Evolutionary conservation across 352 stramenopile species (phyloP).

Genomic region (Phytophthora vignae): DNA sequence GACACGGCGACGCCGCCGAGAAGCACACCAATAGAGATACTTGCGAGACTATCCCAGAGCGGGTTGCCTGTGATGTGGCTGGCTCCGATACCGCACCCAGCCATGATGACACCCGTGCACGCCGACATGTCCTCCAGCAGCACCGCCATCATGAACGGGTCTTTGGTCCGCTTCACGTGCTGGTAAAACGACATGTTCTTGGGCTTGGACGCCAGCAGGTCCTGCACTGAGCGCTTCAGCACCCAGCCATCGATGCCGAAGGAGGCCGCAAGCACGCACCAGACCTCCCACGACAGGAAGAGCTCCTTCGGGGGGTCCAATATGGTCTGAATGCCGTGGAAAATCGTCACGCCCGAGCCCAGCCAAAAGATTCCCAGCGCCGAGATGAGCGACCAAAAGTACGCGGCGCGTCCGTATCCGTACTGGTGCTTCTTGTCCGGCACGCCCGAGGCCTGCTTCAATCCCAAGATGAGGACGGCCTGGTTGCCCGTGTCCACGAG

Average conservation of each 20-base stretch:
- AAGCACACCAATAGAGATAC: conserved; percentile 95
- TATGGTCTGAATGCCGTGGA: conserved; percentile 90
- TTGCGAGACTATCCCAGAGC: conserved; percentile 96
- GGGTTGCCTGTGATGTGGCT: conserved; percentile 93
- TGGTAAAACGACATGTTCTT: conserved; percentile 70
- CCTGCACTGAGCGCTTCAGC: conserved; percentile 91
- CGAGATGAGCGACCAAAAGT: conserved; percentile 99
- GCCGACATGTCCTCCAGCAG: conserved; percentile 97
- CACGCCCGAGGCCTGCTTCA: conserved; percentile 84
- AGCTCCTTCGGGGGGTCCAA: conserved; percentile 75
- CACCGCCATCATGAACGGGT: conserved; percentile 98
- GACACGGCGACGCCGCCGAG: conserved; percentile 95
- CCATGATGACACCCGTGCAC: conserved; percentile 97
- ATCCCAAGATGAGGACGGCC: conserved; percentile 86
- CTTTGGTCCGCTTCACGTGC: conserved; percentile 84
- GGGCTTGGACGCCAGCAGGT: conserved; percentile 84
- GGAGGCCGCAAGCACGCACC: conserved; percentile 94
- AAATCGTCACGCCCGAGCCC: conserved; percentile 95
- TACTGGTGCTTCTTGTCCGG: conserved; percentile 97
- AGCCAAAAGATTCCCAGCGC: conserved; percentile 99
- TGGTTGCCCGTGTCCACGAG: conserved; percentile 98
- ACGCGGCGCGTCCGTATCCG: conserved; percentile 97
- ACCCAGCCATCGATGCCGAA: conserved; percentile 98
- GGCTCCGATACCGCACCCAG: conserved; percentile 93
- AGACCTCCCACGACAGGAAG: conserved; percentile 91